Evolutionary conservation across 805 yeast species (phyloP).

Genomic region (Yarrowia sp.): DNA sequence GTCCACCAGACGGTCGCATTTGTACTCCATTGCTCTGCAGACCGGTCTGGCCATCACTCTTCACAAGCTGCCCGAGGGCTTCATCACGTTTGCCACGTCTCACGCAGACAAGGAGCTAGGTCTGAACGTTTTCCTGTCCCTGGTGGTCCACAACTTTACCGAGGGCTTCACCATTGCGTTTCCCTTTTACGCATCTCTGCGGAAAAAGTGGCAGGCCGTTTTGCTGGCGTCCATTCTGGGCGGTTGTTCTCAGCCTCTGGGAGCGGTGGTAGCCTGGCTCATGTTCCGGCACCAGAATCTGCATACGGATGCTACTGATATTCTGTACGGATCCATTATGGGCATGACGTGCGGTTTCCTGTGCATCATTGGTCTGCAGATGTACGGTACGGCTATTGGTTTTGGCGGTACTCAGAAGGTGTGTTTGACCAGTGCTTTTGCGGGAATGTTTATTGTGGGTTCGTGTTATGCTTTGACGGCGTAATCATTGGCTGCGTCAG

Average conservation of each 20-base stretch:
- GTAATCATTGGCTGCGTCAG: not conserved
- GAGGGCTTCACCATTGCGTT: slow-evolving; percentile 94
- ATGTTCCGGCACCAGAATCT: slow-evolving; percentile 42
- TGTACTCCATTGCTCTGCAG: slow-evolving; percentile 86
- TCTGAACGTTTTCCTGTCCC: slow-evolving; percentile 72
- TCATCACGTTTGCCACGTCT: slow-evolving; percentile 77
- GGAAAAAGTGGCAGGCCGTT: slow-evolving; percentile 59
- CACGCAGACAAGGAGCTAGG: slow-evolving; percentile 68
- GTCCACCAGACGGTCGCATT: slow-evolving; percentile 68
- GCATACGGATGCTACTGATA: slow-evolving; percentile 37
- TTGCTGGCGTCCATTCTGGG: slow-evolving; percentile 66
- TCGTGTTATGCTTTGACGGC: slow-evolving; percentile 17
- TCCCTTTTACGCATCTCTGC: slow-evolving; percentile 77
- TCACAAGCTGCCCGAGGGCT: slow-evolving; percentile 95
- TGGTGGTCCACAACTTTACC: slow-evolving; percentile 83
- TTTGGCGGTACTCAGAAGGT: slow-evolving; percentile 69
- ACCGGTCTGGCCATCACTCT: slow-evolving; percentile 82
- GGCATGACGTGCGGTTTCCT: slow-evolving; percentile 81
- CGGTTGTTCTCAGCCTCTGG: slow-evolving; percentile 82
- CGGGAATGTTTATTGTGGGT: slow-evolving; percentile 59
- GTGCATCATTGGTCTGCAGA: slow-evolving; percentile 73
- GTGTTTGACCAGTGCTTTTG: slow-evolving; percentile 56
- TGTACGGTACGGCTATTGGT: slow-evolving; percentile 78
- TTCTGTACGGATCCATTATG: slow-evolving; percentile 60
- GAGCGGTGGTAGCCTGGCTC: slow-evolving; percentile 69